Percentiles rank a stretch among this genome's conserved stretches.
phyloP scores from a whole-genome alignment of 2,329 filamentous ascomycete species.

The Dactylellina drechsleri region DNA sequence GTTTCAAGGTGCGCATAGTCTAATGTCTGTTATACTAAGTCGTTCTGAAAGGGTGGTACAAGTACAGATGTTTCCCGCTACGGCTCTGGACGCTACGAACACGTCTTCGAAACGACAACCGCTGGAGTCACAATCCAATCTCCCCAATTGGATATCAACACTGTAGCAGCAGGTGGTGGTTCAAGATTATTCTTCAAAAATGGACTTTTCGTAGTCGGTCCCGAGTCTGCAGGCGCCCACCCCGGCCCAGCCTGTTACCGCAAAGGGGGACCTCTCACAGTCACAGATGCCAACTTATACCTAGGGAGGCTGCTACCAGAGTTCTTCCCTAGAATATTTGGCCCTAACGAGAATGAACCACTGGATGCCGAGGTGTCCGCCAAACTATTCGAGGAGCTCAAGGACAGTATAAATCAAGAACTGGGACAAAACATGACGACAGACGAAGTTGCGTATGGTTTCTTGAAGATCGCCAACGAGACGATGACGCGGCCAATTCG shows the following conservation, averaged over 20 bases:
- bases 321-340: conserved; percentile 96
- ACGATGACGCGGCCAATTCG: conserved; percentile 91
- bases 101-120: conserved; percentile 93
- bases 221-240: conserved; percentile 87
- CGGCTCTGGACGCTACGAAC: conserved; percentile 84
- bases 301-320: conserved; percentile 85
- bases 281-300: conserved; percentile 92
- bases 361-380: conserved; percentile 80
- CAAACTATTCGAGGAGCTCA: conserved; percentile 78
- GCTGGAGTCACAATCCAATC: conserved; percentile 94
- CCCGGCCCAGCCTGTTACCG: conserved; percentile 91
- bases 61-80: conserved; percentile 91
- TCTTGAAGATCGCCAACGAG: conserved; percentile 89
- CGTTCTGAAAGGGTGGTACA: conserved; percentile 73
- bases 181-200: conserved; percentile 87
- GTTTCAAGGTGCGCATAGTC: neutral
- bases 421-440: conserved; percentile 75
- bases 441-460: conserved; percentile 89
- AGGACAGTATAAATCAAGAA: conserved; percentile 80
- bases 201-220: conserved; percentile 88
- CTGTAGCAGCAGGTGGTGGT: conserved; percentile 88
- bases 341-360: conserved; percentile 83
- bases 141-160: conserved; percentile 93
- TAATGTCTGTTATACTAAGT: conserved; percentile 22
- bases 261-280: conserved; percentile 86